phyloP scores from a whole-genome alignment of 345 rosid species.

The Camelina laxa region DNA sequence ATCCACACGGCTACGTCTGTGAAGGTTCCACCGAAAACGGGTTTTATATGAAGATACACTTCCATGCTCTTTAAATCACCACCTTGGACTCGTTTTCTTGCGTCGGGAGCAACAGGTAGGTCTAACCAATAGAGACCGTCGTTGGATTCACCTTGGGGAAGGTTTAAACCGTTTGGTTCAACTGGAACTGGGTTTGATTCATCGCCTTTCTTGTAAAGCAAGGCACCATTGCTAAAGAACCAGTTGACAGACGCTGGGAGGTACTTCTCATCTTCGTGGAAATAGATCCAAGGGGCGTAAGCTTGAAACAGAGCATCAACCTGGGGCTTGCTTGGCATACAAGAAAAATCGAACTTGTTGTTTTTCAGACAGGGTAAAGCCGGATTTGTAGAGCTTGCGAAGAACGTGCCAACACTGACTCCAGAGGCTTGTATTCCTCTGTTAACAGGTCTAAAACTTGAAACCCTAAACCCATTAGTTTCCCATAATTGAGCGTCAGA shows the following conservation, averaged over 20 bases:
- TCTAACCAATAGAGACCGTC: slow-evolving; percentile 84
- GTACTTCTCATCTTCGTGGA: slow-evolving; percentile 75
- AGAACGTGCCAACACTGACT: slow-evolving; percentile 66
- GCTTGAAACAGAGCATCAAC: slow-evolving; percentile 56
- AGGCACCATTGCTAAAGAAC: slow-evolving; percentile 72
- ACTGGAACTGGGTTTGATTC: slow-evolving; percentile 62
- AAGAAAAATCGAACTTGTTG: slow-evolving; percentile 48
- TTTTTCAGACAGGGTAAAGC: slow-evolving; percentile 66
- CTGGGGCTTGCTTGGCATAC: slow-evolving; percentile 67
- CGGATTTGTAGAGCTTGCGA: slow-evolving; percentile 40
- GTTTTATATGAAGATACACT: slow-evolving; percentile 75
- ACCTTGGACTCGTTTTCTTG: slow-evolving; percentile 58
- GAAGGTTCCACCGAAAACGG: slow-evolving; percentile 73
- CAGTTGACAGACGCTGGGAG: slow-evolving; percentile 73
- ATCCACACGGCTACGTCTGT: slow-evolving; percentile 78
- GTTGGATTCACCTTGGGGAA: slow-evolving; percentile 78
- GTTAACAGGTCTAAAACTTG: slow-evolving; percentile 49
- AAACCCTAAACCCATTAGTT: slow-evolving; percentile 51
- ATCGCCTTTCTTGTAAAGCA: slow-evolving; percentile 65
- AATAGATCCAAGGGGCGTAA: slow-evolving; percentile 67
- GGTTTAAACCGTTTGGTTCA: slow-evolving; percentile 65
- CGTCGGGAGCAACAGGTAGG: slow-evolving; percentile 58
- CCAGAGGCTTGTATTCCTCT: slow-evolving; percentile 58
- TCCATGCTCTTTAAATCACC: slow-evolving; percentile 60
- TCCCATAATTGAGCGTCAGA: slow-evolving; percentile 65